Base-by-base conservation (phyloP, 352 stramenopile genomes). In the Pythium brachiatum region DNA sequence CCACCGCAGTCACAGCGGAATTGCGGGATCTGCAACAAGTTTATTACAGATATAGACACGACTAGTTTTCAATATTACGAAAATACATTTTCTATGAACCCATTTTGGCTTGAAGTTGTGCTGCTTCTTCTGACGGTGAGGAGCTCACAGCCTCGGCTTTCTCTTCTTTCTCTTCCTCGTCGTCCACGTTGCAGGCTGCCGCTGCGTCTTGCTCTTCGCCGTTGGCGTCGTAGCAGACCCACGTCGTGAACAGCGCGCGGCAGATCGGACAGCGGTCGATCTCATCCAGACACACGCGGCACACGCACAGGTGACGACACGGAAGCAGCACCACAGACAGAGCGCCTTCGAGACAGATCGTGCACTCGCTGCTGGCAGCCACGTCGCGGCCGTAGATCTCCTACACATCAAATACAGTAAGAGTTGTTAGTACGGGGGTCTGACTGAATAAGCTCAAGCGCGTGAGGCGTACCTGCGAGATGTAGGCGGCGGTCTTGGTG, bases 191-290 rank as follows among this genome's bases (percentile, higher is more conserved):
- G 23, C 23, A 34, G n/a, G 44, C 1, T 11, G 38, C 44, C n/a
- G 44, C 1, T 11, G 38, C 44, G 13, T 26, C 18, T 23, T 26
- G 41, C 1, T 48, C 41, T 48, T 48, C 41, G 7, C 41, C 12
- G 31, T 25, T 23, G 32, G 39, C 53, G 13, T 53, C 57, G 31
- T 60, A 86, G 65, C 74, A 76, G 18, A 73, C 64, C 65, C 88
- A 91, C 18, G 78, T 82, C 29, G 67, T 61, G 60, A 91, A 89
- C 32, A 70, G 75, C 50, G 76, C 52, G 32, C 82, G 75, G 67
- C 79, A 91, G 64, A 91, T 89, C 13, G 82, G 80, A 20, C 82
- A 91, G 27, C 76, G 75, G 27, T 91, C 79, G 55, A 91, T 91
- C 67, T 89, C 78, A 25, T 84, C 62, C 15, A 89, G 79, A 34